These are phyloP conservation scores for Arthrinium puccinioides DNA, from an alignment of 2,329 filamentous ascomycete species.

Conservation along the genomic window DNA sequence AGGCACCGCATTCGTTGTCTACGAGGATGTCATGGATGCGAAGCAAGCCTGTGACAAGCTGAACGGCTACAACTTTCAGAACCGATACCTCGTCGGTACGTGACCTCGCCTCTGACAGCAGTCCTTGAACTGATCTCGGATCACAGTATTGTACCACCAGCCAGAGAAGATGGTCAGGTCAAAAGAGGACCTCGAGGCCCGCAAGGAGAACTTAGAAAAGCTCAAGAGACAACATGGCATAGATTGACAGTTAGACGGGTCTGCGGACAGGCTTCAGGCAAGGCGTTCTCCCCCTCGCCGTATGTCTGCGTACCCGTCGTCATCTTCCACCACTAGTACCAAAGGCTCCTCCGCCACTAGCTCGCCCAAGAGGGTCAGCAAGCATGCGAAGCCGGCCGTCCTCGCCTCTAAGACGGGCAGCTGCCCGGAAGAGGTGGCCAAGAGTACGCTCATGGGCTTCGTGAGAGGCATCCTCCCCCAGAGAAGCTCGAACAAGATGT, in stretches of 20 bases:
- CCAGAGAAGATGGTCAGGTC: slow-evolving; percentile 67
- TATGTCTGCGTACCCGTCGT: slow-evolving; percentile 57
- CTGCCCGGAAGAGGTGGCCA: slow-evolving; percentile 21
- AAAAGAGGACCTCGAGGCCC: slow-evolving; percentile 88
- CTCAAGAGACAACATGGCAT: slow-evolving; percentile 97
- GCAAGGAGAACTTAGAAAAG: slow-evolving; percentile 95
- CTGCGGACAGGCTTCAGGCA: slow-evolving; percentile 46
- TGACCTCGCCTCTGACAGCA: slow-evolving; percentile 1
- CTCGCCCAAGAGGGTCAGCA: slow-evolving; percentile 15
- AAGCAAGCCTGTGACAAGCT: slow-evolving; percentile 99
- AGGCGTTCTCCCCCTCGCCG: slow-evolving; percentile 28
- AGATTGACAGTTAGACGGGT: slow-evolving; percentile 84
- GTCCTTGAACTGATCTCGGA: no score
- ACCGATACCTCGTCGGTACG: slow-evolving; percentile 95
- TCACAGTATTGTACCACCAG: slow-evolving; percentile 54
- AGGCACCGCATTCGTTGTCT: slow-evolving; percentile 97
- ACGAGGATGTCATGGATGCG: slow-evolving; percentile 98
- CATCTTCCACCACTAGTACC: slow-evolving; percentile 33
- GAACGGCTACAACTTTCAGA: slow-evolving; percentile 99
- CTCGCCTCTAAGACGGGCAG: slow-evolving; percentile 14
- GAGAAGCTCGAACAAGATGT: slow-evolving; percentile 22
- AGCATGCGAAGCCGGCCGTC: slow-evolving; percentile 15
- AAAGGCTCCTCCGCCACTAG: slow-evolving; percentile 17
- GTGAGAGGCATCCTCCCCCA: slow-evolving; percentile 23
- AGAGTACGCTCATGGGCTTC: slow-evolving; percentile 20